Evolutionary conservation across 2,329 filamentous ascomycete species (phyloP), one percentile per base, ranked within the genome.

Genomic region (Drechslera avenae): DNA sequence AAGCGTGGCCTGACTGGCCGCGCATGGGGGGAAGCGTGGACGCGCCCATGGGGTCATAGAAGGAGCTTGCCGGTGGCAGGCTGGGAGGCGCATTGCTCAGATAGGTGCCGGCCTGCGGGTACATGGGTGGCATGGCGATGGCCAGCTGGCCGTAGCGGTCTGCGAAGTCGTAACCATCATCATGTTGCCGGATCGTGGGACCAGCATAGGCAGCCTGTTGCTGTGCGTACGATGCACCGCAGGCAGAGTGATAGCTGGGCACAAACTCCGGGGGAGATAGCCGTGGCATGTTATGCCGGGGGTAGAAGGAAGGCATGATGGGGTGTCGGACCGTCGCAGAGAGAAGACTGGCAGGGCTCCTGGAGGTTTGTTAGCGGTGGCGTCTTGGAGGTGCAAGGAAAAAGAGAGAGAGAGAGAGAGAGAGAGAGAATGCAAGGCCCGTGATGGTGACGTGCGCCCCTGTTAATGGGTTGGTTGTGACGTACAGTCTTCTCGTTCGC

Each of bases 301-400:
- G 74, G 63, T 80, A 80, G 68, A 80, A 80, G 63, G 77, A 76
- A 60, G 79, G 78, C 79, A 81, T 81, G 69, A 62, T 75, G 68
- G n/a, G n/a, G 67, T 63, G 59, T 57, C 57, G 56, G 59, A 59
- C 57, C 62, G 60, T 66, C 58, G 68, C 62, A 62, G 61, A 59
- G 50, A 74, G 73, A 73, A 76, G 78, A 78, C 73, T 61, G 75
- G 71, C 62, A 63, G 57, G 63, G 52, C 71, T 71, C 69, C 73
- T 76, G 64, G 55, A 47, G 34, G 39, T 16, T 46, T 40, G 56
- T 71, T 50, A 71, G 63, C 46, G 13, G 33, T 6, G 13, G 28
- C 35, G n/a, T 39, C 36, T 39, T 46, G 16, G 26, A 9, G 8
- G 9, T 28, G 8, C 23, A 28, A 10, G 9, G 19, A 2, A 21